phyloP scores from a whole-genome alignment of 768 basidiomycete genomes.

The Xerocomellus dryophilus region DNA sequence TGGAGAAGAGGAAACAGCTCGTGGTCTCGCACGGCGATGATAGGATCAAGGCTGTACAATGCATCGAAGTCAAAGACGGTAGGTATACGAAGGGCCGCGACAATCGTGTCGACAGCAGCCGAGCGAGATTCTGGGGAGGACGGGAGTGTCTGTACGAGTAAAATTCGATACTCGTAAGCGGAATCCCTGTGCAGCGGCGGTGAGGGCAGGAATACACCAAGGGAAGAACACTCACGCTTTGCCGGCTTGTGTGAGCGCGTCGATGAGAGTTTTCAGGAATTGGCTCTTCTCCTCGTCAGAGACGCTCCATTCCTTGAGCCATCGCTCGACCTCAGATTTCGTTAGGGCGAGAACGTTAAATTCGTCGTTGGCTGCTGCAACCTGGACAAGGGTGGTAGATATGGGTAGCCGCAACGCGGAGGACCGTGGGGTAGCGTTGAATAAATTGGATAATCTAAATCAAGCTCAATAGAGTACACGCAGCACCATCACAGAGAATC shows the following conservation, averaged over 20 bases:
- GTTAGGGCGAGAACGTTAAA: slow-evolving; percentile 59
- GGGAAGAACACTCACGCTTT: slow-evolving; percentile 52
- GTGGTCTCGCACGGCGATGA: slow-evolving; percentile 62
- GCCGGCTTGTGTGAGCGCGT: slow-evolving; percentile 54
- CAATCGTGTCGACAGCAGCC: slow-evolving; percentile 60
- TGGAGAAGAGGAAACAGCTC: slow-evolving; percentile 73
- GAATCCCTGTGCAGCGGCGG: slow-evolving; percentile 39
- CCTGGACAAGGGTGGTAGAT: slow-evolving; percentile 57
- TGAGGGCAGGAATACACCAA: background rate
- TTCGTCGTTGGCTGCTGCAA: slow-evolving; percentile 60
- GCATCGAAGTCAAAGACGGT: slow-evolving; percentile 77
- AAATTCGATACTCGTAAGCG: slow-evolving; percentile 63
- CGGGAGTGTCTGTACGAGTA: slow-evolving; percentile 60
- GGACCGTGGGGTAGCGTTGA: slow-evolving; percentile 68
- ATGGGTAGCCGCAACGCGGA: slow-evolving; percentile 64
- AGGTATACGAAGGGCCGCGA: slow-evolving; percentile 62
- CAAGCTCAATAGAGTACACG: slow-evolving; percentile 3
- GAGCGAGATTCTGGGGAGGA: slow-evolving; percentile 48
- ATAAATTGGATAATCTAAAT: slow-evolving; percentile 72
- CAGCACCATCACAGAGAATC: background rate
- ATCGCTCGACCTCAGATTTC: slow-evolving; percentile 63
- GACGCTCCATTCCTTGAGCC: slow-evolving; percentile 75
- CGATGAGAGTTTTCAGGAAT: slow-evolving; percentile 63
- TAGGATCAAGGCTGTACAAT: slow-evolving; percentile 71
- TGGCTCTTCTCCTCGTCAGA: slow-evolving; percentile 56